A percentile compares a stretch with the other conserved stretches of the same genome.
Evolutionary conservation across 2,329 filamentous ascomycete species (phyloP).

Genomic region (Cladosporium sp.): DNA sequence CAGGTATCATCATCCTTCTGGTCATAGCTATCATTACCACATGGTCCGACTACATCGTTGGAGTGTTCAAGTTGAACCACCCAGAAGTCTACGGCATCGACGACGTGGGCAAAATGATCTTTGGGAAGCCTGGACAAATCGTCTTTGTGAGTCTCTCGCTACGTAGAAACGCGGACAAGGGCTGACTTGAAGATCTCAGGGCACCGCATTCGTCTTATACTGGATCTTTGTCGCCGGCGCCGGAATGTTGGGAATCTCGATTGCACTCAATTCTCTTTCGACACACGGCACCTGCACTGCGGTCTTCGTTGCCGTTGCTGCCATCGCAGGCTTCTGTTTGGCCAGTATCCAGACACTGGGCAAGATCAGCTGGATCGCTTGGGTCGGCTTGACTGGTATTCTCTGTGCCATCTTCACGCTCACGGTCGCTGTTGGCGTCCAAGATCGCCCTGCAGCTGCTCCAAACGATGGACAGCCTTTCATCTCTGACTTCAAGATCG

Average conservation of each 20-base stretch:
- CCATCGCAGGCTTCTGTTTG: constrained; percentile 37
- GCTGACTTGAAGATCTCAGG: constrained; percentile 11
- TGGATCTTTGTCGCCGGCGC: constrained; percentile 11
- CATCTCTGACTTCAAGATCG: constrained; percentile 27
- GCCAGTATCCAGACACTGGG: constrained; percentile 35
- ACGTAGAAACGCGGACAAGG: too few relatives aligned
- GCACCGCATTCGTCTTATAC: constrained; percentile 14
- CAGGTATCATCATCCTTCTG: constrained; percentile 43
- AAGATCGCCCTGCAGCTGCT: constrained; percentile 33
- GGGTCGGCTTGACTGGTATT: constrained; percentile 30
- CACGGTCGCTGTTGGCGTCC: constrained; percentile 31
- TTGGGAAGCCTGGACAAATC: constrained; percentile 50
- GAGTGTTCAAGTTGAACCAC: constrained; percentile 51
- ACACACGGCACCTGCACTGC: constrained; percentile 35
- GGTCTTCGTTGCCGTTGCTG: constrained; percentile 38
- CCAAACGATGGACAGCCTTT: constrained; percentile 26
- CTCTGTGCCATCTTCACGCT: constrained; percentile 27
- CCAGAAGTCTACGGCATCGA: constrained; percentile 56
- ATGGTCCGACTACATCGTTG: constrained; percentile 48
- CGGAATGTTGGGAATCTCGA: constrained; percentile 8
- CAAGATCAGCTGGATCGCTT: constrained; percentile 33
- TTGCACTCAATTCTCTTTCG: constrained; percentile 22
- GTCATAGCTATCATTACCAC: constrained; percentile 43
- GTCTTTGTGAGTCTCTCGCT: constrained; percentile 30
- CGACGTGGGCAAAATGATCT: constrained; percentile 52